Percentiles rank a stretch among this genome's conserved stretches.
These are phyloP conservation scores for Eruca vesicaria DNA, from an alignment of 441 rosid genomes.

Conservation along the genomic window DNA sequence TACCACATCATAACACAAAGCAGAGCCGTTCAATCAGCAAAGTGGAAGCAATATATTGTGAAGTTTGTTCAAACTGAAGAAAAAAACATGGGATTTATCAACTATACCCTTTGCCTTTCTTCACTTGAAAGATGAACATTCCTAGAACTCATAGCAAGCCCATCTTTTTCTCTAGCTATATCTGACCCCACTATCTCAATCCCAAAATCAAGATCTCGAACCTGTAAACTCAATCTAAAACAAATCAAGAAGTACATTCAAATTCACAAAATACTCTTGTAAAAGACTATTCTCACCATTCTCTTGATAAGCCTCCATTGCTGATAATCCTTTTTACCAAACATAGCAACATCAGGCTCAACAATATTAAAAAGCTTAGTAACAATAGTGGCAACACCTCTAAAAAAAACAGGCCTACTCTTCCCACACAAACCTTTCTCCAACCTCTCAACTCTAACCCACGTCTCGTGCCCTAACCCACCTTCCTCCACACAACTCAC, in stretches of 20 bases:
- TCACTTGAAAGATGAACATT: constrained; percentile 71
- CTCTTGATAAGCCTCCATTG: constrained; percentile 53
- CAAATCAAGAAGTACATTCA: background rate
- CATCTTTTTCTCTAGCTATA: constrained; percentile 64
- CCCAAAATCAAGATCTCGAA: constrained; percentile 81
- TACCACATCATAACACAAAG: constrained; percentile 28
- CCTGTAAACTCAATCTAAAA: constrained; percentile 41
- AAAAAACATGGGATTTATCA: background rate
- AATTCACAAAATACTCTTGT: background rate
- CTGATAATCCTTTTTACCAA: constrained; percentile 91
- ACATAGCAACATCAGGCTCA: constrained; percentile 79
- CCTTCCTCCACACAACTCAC: constrained; percentile 68
- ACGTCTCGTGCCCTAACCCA: constrained; percentile 69
- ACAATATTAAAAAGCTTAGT: constrained; percentile 82
- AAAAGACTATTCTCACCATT: constrained; percentile 32
- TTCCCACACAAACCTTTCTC: constrained; percentile 89
- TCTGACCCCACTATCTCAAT: constrained; percentile 71
- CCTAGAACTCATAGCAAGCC: constrained; percentile 90
- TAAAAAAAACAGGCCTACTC: constrained; percentile 80
- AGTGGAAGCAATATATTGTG: background rate
- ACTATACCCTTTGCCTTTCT: constrained; percentile 63
- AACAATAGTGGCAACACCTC: constrained; percentile 86
- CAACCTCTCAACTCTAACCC: constrained; percentile 85
- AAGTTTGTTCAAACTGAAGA: background rate
- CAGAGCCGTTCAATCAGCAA: too few relatives aligned